phyloP scores from a whole-genome alignment of 495 filamentous ascomycete species.

The Aspergillus wentii region DNA sequence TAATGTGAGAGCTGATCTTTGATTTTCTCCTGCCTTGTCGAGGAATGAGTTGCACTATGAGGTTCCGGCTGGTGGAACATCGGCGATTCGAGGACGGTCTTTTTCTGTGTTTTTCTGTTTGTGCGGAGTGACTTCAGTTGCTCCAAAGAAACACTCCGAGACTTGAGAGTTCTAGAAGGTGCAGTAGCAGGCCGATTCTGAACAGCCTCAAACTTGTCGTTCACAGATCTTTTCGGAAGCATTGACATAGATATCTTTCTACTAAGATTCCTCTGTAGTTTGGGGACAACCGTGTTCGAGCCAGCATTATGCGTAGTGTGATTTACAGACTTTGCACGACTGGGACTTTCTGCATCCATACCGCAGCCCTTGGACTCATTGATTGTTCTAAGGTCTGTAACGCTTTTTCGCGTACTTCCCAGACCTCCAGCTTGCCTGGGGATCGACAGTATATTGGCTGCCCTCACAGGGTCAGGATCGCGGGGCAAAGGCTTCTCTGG shows the following conservation, averaged over 20 bases:
- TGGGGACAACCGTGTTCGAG: constrained; percentile 14
- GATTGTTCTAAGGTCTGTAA: constrained; percentile 12
- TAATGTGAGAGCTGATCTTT: constrained; percentile 36
- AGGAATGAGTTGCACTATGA: constrained; percentile 8
- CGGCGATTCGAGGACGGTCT: constrained; percentile 8
- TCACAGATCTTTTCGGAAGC: constrained; percentile 18
- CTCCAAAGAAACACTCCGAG: constrained; percentile 25
- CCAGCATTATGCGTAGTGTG: constrained; percentile 6
- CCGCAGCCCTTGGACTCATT: background rate
- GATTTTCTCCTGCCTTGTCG: constrained; percentile 21
- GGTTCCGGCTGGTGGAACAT: constrained; percentile 3
- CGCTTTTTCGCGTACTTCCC: constrained; percentile 15
- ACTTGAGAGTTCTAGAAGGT: constrained; percentile 20
- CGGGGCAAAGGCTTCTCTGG: constrained; percentile 32
- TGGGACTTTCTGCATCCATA: background rate
- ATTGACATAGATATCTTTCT: constrained; percentile 26
- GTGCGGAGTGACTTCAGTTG: constrained; percentile 20
- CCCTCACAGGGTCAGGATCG: constrained; percentile 19
- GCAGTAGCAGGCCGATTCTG: constrained; percentile 23
- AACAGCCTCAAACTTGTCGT: constrained; percentile 10
- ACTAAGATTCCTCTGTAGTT: constrained; percentile 17
- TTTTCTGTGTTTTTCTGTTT: constrained; percentile 12
- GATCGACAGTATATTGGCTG: constrained; percentile 3
- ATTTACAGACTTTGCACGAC: constrained; percentile 5
- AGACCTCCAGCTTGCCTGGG: constrained; percentile 7